Conservation (phyloP, 2,329 filamentous ascomycete species). For the Drechmeria coniospora region DNA sequence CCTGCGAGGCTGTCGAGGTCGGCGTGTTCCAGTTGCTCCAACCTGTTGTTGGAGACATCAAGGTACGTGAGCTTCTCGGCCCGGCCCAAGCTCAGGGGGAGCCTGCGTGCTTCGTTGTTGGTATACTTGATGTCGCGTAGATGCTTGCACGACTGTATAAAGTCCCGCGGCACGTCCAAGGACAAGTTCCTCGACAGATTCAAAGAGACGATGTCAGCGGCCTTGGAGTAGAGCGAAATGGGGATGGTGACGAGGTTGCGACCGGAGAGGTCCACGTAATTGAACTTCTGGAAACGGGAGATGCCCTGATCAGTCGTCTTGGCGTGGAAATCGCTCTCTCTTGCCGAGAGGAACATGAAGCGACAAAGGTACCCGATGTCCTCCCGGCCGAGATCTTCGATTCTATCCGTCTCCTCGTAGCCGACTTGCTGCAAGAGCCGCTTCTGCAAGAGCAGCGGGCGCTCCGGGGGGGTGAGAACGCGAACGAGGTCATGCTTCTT, state of each 20-base stretch:
- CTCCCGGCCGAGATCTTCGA: conserved; percentile 88
- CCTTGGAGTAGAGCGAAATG: conserved; percentile 82
- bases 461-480: conserved; percentile 62
- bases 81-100: conserved; percentile 71
- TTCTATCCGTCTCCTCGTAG: conserved; percentile 69
- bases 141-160: conserved; percentile 84
- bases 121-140: conserved; percentile 91
- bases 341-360: conserved; percentile 84
- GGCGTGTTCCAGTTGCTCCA: conserved; percentile 76
- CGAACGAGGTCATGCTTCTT: conserved; percentile 82
- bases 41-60: conserved; percentile 85
- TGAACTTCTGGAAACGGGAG: conserved; percentile 76
- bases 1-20: conserved; percentile 61
- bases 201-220: conserved; percentile 81
- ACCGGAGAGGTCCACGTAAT: conserved; percentile 80
- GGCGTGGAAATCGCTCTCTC: conserved; percentile 66
- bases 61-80: conserved; percentile 73
- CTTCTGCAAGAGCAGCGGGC: conserved; percentile 84
- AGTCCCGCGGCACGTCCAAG: conserved; percentile 85
- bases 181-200: conserved; percentile 89
- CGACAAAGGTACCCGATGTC: conserved; percentile 95
- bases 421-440: conserved; percentile 79
- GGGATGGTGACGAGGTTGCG: conserved; percentile 89
- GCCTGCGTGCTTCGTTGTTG: conserved; percentile 77
- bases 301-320: conserved; percentile 60